These are phyloP conservation scores for Pogostemon cablin DNA, from an alignment of 257 asterid genomes.

Conservation along the genomic window DNA sequence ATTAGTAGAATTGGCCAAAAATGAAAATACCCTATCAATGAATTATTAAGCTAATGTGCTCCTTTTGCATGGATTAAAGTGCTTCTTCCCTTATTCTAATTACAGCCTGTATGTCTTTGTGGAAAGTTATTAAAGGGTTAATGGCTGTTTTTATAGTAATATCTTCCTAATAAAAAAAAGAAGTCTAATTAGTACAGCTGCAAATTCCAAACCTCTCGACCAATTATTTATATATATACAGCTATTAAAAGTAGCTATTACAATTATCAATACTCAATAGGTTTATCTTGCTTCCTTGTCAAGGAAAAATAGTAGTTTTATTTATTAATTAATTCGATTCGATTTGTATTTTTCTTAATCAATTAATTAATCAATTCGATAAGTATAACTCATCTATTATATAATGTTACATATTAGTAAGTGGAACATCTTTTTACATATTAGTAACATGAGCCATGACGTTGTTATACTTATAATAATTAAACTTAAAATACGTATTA, in stretches of 20 bases:
- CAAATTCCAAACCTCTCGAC: conserved; percentile 23
- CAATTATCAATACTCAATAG: conserved; percentile 20
- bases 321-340: too few species aligned
- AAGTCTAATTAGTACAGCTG: conserved; percentile 32
- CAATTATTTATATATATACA: conserved; percentile 23
- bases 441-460: too few species aligned
- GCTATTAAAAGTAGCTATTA: conserved; percentile 14
- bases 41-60: conserved; percentile 3
- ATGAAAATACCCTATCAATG: background rate
- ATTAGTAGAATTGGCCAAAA: background rate
- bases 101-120: conserved; percentile 42
- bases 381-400: too few species aligned
- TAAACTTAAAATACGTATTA: too few species aligned
- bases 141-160: conserved; percentile 24
- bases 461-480: too few species aligned
- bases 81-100: conserved; percentile 8
- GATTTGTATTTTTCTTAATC: too few species aligned
- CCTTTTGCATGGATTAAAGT: conserved; percentile 32
- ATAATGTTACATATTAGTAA: too few species aligned
- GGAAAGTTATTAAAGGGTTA: conserved; percentile 38
- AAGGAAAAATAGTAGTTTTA: too few species aligned
- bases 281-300: background rate
- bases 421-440: too few species aligned
- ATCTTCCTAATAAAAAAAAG: background rate
- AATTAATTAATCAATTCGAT: too few species aligned